These are phyloP conservation scores for Fusarium tricinctum DNA, from an alignment of 2,329 filamentous ascomycete species.

Conservation along the genomic window DNA sequence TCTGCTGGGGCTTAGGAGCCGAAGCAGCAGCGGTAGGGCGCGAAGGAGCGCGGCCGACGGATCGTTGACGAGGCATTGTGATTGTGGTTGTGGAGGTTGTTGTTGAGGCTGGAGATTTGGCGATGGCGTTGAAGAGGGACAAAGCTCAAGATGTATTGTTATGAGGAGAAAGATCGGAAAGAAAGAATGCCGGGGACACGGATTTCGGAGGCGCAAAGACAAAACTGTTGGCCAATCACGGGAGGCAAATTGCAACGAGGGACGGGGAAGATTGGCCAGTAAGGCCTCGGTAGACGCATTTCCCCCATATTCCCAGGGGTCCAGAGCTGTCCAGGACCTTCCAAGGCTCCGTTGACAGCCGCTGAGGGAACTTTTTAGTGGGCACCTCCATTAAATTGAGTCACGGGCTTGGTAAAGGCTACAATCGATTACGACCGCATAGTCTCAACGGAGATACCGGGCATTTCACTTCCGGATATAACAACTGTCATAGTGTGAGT, in stretches of 20 bases:
- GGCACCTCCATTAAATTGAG: conserved; percentile 19
- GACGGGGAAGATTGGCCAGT: conserved; percentile 36
- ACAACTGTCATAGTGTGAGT: conserved; percentile 7
- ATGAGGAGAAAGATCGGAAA: conserved; percentile 47
- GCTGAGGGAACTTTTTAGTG: conserved; percentile 31
- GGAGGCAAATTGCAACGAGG: conserved; percentile 44
- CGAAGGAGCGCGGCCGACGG: conserved; percentile 73
- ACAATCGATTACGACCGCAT: conserved; percentile 16
- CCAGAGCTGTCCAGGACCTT: conserved; percentile 38
- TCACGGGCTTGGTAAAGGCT: conserved; percentile 18
- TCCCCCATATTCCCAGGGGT: conserved; percentile 13
- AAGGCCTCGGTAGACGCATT: conserved; percentile 49
- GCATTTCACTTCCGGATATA: conserved; percentile 6
- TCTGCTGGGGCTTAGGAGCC: conserved; percentile 71
- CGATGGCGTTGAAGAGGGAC: conserved; percentile 8
- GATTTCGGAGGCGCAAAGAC: conserved; percentile 41
- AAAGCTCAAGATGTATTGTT: conserved; percentile 24
- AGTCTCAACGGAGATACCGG: conserved; percentile 19
- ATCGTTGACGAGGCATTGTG: conserved; percentile 82
- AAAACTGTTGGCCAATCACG: conserved; percentile 49
- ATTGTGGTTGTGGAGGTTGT: conserved; percentile 20
- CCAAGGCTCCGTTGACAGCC: conserved; percentile 37
- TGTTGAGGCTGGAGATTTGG: conserved; percentile 17
- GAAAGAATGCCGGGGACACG: conserved; percentile 48
- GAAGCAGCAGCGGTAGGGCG: conserved; percentile 76